Base-by-base conservation (phyloP, 2,329 filamentous ascomycete species). In the Elsinoe batatas region DNA sequence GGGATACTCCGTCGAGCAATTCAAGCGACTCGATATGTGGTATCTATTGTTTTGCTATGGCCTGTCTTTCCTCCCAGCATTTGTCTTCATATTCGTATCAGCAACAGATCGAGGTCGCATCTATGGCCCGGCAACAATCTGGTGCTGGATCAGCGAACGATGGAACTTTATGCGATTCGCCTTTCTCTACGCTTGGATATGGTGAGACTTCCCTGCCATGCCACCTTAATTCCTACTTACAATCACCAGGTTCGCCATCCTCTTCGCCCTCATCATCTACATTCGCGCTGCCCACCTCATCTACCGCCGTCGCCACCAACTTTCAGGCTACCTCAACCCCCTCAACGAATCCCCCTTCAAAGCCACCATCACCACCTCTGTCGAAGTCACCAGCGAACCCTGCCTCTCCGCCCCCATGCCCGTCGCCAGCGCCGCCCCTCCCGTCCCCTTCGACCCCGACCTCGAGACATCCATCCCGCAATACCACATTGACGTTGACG, bases 1-100 rank as follows among this genome's bases (percentile, higher is more conserved):
- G 12, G 47, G 47, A 22, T 58, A 56, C 50, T 56, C 57, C 33
- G 35, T 54, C 33, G 35, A 53, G 20, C 53, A 58, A 11, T 54
- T 58, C 26, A 26, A 37, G 18, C 35, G 44, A 26, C 44, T 58
- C 7, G 57, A 58, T 12, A 42, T 26, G 43, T 53, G 57, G 32
- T 58, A 58, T 30, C 33, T 58, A n/a, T 18, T 56, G 11, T 46
- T 38, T 46, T 58, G 57, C 44, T 58, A 58, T 36, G 57, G 57
- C 15, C 13, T 57, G 4, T 54, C 57, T 20, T 47, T 56, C 26
- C 37, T 56, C 10, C 57, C 54, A 11, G 57, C 53, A 3, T 33
- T 58, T 18, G 20, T 53, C 26, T 56, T 56, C 44, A 35, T 56
- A 13, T 56, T 58, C 43, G 38, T 58, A 1, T 54, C 43, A 7